Base-by-base conservation (phyloP, 305 asterid species). In the Fraxinus floribunda region DNA sequence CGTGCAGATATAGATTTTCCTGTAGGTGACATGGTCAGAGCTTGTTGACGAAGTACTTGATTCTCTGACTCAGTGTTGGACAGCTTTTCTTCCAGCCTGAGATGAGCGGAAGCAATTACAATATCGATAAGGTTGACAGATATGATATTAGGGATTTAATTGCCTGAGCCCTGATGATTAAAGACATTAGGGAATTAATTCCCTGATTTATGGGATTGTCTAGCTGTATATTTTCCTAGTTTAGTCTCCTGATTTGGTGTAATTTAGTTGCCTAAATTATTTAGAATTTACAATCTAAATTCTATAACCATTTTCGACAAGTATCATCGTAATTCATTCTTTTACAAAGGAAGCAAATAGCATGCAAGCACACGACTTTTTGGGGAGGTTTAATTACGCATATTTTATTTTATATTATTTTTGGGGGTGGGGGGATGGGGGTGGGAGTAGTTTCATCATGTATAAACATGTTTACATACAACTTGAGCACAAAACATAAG, bases 1-100 rank as follows among this genome's bases (percentile, higher is more conserved):
- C 92, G 86, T 78, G 92, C 84, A 83, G 92, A 81, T 57, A 86
- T 22, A 71, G 90, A 68, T 87, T 84, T 89, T 79, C 91, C 91
- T 73, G 90, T 89, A 32, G 92, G 91, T 72, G 92, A 89, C 91
- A 89, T 89, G 79, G 90, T 82, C 75, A 89, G 80, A 76, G 92
- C 90, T 85, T 86, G 92, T 75, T 89, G 92, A 81, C 92, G 92
- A 80, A 89, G 89, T 57, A 89, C 90, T 89, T 89, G 92, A 79
- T 89, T 89, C 84, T 89, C 92, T 20, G 92, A 89, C 80, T 89
- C 92, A 22, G 68, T 80, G 66, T 89, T 89, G 70, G 92, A 85
- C 38, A 89, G 90, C 83, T 89, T 89, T 84, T 89, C 92, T 86
- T 89, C 92, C 81, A 88, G 84, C 84, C 92, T 89, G 83, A 86